Conservation (phyloP, 2,329 filamentous ascomycete genomes). For the Neopestalotiopsis sp. region DNA sequence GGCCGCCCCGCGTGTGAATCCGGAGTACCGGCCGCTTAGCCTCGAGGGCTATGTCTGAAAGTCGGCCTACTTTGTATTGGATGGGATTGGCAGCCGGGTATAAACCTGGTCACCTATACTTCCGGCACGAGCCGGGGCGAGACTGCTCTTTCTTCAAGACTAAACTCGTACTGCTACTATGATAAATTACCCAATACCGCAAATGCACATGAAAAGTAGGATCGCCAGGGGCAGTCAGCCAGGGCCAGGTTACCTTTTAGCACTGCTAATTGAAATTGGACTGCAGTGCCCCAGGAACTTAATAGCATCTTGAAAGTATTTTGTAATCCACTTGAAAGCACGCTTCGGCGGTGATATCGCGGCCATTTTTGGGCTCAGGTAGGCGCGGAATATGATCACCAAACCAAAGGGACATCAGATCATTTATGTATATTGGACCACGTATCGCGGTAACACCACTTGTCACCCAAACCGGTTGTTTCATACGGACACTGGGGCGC, state of each 20-base stretch:
- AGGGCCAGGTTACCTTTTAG: background rate
- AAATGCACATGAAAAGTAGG: constrained; percentile 16
- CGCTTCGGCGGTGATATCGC: background rate
- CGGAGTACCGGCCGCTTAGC: constrained; percentile 1
- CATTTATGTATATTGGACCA: constrained; percentile 1
- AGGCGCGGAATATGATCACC: constrained; percentile 13
- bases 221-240: constrained; percentile 17
- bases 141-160: background rate
- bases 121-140: background rate
- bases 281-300: background rate
- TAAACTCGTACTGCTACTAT: background rate
- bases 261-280: background rate
- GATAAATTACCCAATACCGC: constrained; percentile 4
- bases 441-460: constrained; percentile 4
- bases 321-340: background rate
- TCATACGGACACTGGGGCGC: constrained; percentile 9
- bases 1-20: background rate
- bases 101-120: background rate
- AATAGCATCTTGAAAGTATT: background rate
- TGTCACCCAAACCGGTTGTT: constrained; percentile 18
- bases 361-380: constrained; percentile 6
- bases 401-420: background rate
- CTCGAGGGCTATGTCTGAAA: background rate
- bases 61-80: background rate
- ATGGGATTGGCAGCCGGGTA: background rate